Evolutionary conservation across 2,329 filamentous ascomycete genomes (phyloP), one percentile per base, ranked within the genome.

Genomic region (Biscogniauxia mediterranea): DNA sequence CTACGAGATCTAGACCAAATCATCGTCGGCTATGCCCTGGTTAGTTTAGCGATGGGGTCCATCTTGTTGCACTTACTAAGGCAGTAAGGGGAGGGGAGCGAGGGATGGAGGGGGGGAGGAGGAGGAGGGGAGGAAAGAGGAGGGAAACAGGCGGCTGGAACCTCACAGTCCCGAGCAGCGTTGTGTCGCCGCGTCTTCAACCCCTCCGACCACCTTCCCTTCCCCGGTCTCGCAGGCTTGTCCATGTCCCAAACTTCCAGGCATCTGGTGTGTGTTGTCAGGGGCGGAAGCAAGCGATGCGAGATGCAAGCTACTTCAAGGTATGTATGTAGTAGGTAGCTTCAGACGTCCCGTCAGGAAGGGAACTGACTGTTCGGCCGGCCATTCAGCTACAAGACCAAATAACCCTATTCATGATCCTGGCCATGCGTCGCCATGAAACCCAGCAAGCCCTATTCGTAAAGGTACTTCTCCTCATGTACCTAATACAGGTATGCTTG

Each of bases 261-360:
- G 59, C 57, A 58, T 64, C 59, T 50, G 55, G 54, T 56, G 32
- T 53, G 54, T 56, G 32, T 53, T 64, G 60, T 66, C 63, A 68
- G 66, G 62, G 66, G 62, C 59, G 66, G 69, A 65, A 68, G 62
- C 57, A 64, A 68, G 67, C 67, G 61, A 68, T 67, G 58, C 57
- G 59, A 69, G 64, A 67, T 64, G 61, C 54, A 46, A 54, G 49
- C 59, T 53, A 62, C 55, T 56, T 46, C 54, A 20, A 56, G 28
- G 28, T 46, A 32, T 32, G 28, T 32, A 32, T 6, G 11, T 32
- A 32, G 11, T 32, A 32, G 28, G 25, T 49, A 42, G 54, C 61
- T 32, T 46, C 53, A 59, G 52, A 58, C 25, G 57, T 52, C 26
- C 51, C 49, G 19, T 26, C 52, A 52, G 50, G 11, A 52, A 58